phyloP scores from a whole-genome alignment of 305 asterid species.

The Rubia peregrina region DNA sequence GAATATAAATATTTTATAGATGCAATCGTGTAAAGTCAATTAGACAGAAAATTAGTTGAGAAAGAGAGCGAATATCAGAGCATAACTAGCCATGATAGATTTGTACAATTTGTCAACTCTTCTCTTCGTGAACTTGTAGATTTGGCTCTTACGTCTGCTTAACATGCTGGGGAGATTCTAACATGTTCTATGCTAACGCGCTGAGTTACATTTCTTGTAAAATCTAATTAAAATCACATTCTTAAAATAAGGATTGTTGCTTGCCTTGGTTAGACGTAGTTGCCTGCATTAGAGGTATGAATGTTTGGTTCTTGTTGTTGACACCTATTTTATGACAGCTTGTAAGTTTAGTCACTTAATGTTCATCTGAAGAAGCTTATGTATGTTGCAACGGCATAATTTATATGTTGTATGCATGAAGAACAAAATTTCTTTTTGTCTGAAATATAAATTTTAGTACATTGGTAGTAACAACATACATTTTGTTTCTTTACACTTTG shows the following conservation, averaged over 20 bases:
- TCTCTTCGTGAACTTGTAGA: not conserved
- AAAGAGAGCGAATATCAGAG: not conserved
- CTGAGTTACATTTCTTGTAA: not conserved
- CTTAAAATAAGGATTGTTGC: not conserved
- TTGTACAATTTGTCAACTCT: not conserved
- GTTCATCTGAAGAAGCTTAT: not conserved
- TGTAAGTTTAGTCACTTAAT: not conserved
- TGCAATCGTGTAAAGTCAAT: not conserved
- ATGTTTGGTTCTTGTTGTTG: not conserved
- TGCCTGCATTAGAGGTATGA: not conserved
- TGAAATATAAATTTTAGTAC: not conserved
- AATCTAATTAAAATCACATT: not conserved
- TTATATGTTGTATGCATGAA: not conserved
- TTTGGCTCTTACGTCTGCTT: not conserved
- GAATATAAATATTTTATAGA: not conserved
- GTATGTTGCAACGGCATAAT: not conserved
- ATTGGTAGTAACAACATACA: too few relatives aligned
- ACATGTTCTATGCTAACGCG: not conserved
- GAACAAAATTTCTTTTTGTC: not conserved
- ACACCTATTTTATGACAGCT: too few relatives aligned
- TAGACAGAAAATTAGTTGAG: not conserved
- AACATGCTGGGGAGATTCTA: not conserved
- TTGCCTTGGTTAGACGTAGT: not conserved
- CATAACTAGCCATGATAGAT: not conserved
- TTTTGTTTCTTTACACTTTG: too few relatives aligned